These are phyloP conservation scores for Dothistroma pini DNA, from an alignment of 2,329 filamentous ascomycete genomes.

Conservation along the genomic window DNA sequence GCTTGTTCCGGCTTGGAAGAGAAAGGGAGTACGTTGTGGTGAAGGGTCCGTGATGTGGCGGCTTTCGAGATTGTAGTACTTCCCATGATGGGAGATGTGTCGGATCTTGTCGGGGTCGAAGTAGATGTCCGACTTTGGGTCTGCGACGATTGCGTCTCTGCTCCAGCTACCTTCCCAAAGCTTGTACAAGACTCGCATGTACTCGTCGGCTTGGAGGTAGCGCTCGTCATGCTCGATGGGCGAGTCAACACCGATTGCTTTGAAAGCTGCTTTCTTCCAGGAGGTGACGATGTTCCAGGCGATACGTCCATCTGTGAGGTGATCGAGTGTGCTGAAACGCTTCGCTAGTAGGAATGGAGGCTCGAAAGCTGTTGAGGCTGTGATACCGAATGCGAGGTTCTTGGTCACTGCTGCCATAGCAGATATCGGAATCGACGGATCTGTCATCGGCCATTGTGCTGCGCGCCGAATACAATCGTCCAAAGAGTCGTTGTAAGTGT, in stretches of 20 bases:
- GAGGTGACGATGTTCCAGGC: slow-evolving; percentile 66
- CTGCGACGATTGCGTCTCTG: slow-evolving; percentile 54
- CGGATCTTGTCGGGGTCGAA: slow-evolving; percentile 57
- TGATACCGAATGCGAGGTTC: slow-evolving; percentile 60
- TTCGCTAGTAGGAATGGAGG: slow-evolving; percentile 60
- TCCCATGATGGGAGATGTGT: slow-evolving; percentile 58
- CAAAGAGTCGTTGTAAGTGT: slow-evolving; percentile 53
- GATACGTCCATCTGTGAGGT: slow-evolving; percentile 58
- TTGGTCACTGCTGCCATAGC: slow-evolving; percentile 66
- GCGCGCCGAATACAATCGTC: slow-evolving; percentile 53
- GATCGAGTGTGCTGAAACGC: slow-evolving; percentile 59
- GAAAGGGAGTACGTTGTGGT: slow-evolving; percentile 39
- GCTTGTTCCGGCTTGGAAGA: slow-evolving; percentile 57
- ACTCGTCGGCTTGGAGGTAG: slow-evolving; percentile 60
- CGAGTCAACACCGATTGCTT: slow-evolving; percentile 57
- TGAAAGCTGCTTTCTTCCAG: slow-evolving; percentile 61
- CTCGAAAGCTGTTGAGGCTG: slow-evolving; percentile 60
- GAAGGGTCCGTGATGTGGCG: slow-evolving; percentile 44
- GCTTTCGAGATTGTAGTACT: slow-evolving; percentile 49
- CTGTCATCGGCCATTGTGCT: slow-evolving; percentile 63
- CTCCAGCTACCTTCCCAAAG: slow-evolving; percentile 54
- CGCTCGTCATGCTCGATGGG: slow-evolving; percentile 58
- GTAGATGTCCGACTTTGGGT: slow-evolving; percentile 54
- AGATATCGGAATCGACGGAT: slow-evolving; percentile 60
- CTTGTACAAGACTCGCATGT: slow-evolving; percentile 61